Evolutionary conservation across 2,329 filamentous ascomycete species (phyloP).

Genomic region (Neobulgaria alba): DNA sequence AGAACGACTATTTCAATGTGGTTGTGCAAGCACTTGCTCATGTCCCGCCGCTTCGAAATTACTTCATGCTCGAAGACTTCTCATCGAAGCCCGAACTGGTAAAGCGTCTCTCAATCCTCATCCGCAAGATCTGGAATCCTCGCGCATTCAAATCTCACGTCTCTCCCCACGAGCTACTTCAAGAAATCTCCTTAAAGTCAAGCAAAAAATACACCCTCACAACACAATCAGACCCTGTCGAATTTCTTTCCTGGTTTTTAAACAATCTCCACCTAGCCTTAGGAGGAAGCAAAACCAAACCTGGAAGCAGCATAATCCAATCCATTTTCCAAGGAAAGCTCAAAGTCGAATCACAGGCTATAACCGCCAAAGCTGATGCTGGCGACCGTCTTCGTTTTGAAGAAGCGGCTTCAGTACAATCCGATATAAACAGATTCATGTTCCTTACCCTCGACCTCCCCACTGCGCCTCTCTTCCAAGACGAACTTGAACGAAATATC

Average conservation of each 20-base stretch:
- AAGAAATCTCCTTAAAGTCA: constrained; percentile 84
- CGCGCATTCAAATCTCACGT: constrained; percentile 95
- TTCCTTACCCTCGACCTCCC: constrained; percentile 91
- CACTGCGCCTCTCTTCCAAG: constrained; percentile 87
- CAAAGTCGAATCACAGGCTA: constrained; percentile 86
- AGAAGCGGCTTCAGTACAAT: constrained; percentile 74
- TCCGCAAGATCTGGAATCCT: constrained; percentile 97
- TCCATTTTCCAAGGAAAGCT: constrained; percentile 88
- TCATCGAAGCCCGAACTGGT: constrained; percentile 68
- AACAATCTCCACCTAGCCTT: constrained; percentile 91
- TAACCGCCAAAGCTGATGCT: constrained; percentile 82
- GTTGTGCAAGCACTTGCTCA: constrained; percentile 87
- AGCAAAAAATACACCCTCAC: constrained; percentile 90
- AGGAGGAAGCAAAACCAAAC: constrained; percentile 81
- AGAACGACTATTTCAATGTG: constrained; percentile 97
- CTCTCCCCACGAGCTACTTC: constrained; percentile 91
- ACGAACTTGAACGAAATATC: constrained; percentile 89
- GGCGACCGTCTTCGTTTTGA: constrained; percentile 87
- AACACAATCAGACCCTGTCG: constrained; percentile 86
- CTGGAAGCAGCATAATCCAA: constrained; percentile 79
- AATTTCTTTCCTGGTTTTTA: constrained; percentile 95
- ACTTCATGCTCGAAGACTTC: constrained; percentile 80
- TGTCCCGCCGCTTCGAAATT: constrained; percentile 82
- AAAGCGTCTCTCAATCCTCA: constrained; percentile 77
- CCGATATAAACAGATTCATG: constrained; percentile 71